Conservation (phyloP, 345 rosid genomes). For the Citrus reticulata region DNA sequence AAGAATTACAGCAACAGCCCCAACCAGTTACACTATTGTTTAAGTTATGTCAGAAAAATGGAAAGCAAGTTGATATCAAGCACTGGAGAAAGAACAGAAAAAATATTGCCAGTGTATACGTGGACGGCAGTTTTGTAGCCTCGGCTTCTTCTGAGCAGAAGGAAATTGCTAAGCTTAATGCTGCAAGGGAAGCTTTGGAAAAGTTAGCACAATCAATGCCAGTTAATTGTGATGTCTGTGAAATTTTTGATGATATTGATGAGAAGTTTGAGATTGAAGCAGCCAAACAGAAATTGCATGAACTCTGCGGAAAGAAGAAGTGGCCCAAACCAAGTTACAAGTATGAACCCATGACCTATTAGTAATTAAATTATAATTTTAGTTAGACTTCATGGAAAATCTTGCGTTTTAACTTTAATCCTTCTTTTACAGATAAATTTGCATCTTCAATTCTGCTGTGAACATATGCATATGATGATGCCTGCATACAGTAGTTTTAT, state of each 20-base stretch:
- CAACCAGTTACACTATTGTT: conserved; percentile 65
- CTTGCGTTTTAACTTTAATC: not conserved
- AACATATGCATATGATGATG: not conserved
- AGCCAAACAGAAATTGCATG: conserved; percentile 60
- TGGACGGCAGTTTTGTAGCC: conserved; percentile 47
- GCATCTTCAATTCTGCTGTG: not conserved
- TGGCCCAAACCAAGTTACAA: conserved; percentile 68
- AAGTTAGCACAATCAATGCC: conserved; percentile 31
- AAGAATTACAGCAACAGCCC: conserved; percentile 55
- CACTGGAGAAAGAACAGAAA: conserved; percentile 25
- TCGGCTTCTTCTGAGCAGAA: conserved; percentile 55
- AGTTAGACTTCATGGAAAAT: not conserved
- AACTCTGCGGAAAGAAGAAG: conserved; percentile 53
- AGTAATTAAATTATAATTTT: not conserved
- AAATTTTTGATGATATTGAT: conserved; percentile 4
- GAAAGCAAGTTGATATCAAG: conserved; percentile 47
- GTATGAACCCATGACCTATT: conserved; percentile 26
- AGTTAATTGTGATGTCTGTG: not conserved
- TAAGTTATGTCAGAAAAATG: conserved; percentile 59
- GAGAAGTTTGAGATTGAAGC: conserved; percentile 31
- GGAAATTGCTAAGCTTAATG: conserved; percentile 67
- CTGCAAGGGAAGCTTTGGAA: conserved; percentile 50
- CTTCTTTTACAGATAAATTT: not conserved
- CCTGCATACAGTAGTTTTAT: not conserved
- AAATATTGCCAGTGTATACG: conserved; percentile 44